These are phyloP conservation scores for Leishmania major DNA, from an alignment of 208 protist genomes.

Conservation along the genomic window DNA sequence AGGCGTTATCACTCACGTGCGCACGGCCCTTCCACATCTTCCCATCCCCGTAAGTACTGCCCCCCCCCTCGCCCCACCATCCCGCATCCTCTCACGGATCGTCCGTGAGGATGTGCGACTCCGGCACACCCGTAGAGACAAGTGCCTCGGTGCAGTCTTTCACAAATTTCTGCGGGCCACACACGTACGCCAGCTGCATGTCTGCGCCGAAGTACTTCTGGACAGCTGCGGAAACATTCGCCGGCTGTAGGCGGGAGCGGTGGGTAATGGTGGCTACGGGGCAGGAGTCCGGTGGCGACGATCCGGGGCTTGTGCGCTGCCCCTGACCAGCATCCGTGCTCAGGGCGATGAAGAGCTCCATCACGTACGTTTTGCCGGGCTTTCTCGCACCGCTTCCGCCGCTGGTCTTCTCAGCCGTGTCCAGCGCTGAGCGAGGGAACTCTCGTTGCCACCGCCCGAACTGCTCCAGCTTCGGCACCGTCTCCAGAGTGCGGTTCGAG, in stretches of 20 bases:
- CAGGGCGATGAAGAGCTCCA: conserved; percentile 29
- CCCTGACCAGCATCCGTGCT: not conserved
- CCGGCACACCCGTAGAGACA: conserved; percentile 50
- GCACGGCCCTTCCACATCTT: not conserved
- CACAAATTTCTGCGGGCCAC: conserved; percentile 66
- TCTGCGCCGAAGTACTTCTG: conserved; percentile 37
- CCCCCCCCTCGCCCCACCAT: too few species aligned
- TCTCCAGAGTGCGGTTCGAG: conserved; percentile 47
- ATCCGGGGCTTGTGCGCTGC: not conserved
- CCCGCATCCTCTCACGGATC: conserved; percentile 24
- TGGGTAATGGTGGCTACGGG: conserved; percentile 24
- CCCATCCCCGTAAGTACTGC: too few species aligned
- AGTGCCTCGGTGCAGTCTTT: conserved; percentile 40
- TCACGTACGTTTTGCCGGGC: conserved; percentile 25
- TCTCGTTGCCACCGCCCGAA: conserved; percentile 50
- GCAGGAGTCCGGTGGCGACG: not conserved
- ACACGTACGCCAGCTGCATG: conserved; percentile 67
- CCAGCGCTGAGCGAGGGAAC: conserved; percentile 6
- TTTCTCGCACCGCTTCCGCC: not conserved
- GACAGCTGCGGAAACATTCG: conserved; percentile 45
- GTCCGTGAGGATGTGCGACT: conserved; percentile 67
- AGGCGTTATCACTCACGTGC: not conserved
- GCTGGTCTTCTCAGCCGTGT: not conserved
- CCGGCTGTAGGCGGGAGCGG: conserved; percentile 31
- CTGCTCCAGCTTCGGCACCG: conserved; percentile 53